Base-by-base conservation (phyloP, 257 asterid genomes). In the Penstemon eatonii region DNA sequence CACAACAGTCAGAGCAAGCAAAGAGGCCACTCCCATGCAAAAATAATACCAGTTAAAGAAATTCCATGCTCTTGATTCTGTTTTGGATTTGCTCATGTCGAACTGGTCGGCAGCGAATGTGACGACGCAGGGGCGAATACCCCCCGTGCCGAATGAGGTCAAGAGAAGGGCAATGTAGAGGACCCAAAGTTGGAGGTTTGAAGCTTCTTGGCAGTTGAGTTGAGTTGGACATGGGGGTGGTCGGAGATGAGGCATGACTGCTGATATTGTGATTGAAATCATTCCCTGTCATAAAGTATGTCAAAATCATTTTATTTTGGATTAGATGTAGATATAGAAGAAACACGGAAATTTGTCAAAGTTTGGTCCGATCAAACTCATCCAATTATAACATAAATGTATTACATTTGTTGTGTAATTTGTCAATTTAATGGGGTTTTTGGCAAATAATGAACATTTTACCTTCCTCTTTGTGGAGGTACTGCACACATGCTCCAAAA, bases 41-140 rank as follows among this genome's bases (percentile, higher is more conserved):
- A 92, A 86, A 47, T 76, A 90, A 68, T 86, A 92, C 90, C 90
- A 86, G 33, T 90, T 90, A 83, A 88, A 92, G 84, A 92, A 85
- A 51, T 86, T 92, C 95, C 96, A 92, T 4, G 75, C 77, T 49
- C 84, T 56, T 0, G 87, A 56, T 13, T 77, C 85, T 1, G 76
- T 70, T 56, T 82, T 86, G 0, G 88, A 72, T 56, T 73, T 86
- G 58, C 65, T 72, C 94, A 84, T 82, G 82, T 90, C 97, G 7
- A 92, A 68, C 41, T 92, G 98, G 37, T 92, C 98, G 0, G 98
- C 97, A 0, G 94, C 94, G 19, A 92, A 92, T 2, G 92, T 81
- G 18, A 92, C 86, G 0, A 84, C 90, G 49, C 98, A 92, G 0
- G 98, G 96, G 74, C 93, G 74, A 44, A 90, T 74, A 25, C 95